These are phyloP conservation scores for Heimioporus punctisporus DNA, from an alignment of 1,284 basidiomycete species.

Conservation along the genomic window DNA sequence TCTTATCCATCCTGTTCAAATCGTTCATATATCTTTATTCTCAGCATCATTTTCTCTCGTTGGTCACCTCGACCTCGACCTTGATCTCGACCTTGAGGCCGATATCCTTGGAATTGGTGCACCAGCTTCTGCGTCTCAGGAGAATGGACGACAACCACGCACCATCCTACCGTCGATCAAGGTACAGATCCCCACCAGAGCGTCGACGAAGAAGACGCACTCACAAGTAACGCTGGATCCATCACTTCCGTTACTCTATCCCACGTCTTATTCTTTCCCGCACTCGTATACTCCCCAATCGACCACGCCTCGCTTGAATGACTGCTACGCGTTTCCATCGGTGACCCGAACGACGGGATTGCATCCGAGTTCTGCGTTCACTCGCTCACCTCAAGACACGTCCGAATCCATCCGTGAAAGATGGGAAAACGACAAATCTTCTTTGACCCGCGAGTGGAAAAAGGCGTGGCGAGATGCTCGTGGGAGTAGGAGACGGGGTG, in stretches of 20 bases:
- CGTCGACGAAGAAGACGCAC: slow-evolving; percentile 5
- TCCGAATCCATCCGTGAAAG: slow-evolving; percentile 59
- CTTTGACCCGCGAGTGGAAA: slow-evolving; percentile 83
- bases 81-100: slow-evolving; percentile 64
- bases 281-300: background rate
- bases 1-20: background rate
- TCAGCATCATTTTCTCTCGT: slow-evolving; percentile 65
- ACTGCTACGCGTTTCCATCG: slow-evolving; percentile 21
- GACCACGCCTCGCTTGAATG: background rate
- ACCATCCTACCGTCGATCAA: background rate
- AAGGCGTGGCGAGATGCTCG: slow-evolving; percentile 77
- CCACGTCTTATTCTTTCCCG: slow-evolving; percentile 36
- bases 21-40: background rate
- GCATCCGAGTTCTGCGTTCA: slow-evolving; percentile 44
- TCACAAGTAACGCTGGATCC: slow-evolving; percentile 43
- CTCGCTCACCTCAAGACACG: slow-evolving; percentile 47
- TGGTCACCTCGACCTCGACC: slow-evolving; percentile 63
- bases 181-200: background rate
- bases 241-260: slow-evolving; percentile 66
- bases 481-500: slow-evolving; percentile 62
- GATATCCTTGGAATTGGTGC: slow-evolving; percentile 36
- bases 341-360: slow-evolving; percentile 44
- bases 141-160: background rate
- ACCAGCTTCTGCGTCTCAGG: slow-evolving; percentile 2
- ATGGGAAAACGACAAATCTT: slow-evolving; percentile 74